phyloP scores from a whole-genome alignment of 2,329 filamentous ascomycete species.

The Byssochlamys sp. region DNA sequence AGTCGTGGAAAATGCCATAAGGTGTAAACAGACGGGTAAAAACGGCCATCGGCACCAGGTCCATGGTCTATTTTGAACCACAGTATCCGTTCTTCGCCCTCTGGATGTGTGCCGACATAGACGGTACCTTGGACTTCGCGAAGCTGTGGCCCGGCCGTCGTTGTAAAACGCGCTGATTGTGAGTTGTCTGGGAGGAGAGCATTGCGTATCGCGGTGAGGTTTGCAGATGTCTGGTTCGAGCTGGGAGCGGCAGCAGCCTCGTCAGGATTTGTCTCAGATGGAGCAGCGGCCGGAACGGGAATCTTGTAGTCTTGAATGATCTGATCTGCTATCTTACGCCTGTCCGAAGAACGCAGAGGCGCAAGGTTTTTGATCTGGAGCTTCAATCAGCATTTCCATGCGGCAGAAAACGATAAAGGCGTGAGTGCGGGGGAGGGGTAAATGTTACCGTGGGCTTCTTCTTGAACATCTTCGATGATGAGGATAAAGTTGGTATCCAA shows the following conservation, averaged over 20 bases:
- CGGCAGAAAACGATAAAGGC: constrained; percentile 3
- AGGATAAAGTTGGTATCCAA: neutral
- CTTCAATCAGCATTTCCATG: constrained; percentile 5
- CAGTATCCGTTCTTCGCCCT: constrained; percentile 49
- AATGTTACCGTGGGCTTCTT: constrained; percentile 49
- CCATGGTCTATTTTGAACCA: constrained; percentile 56
- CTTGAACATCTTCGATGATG: constrained; percentile 46
- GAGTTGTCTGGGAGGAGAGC: constrained; percentile 55
- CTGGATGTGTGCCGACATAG: constrained; percentile 52
- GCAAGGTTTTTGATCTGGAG: constrained; percentile 55
- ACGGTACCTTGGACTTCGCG: constrained; percentile 54
- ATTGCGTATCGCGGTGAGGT: constrained; percentile 44
- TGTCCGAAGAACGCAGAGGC: constrained; percentile 57
- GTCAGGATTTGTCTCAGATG: constrained; percentile 19
- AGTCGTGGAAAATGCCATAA: constrained; percentile 55
- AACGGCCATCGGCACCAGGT: constrained; percentile 29
- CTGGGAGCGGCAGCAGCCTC: constrained; percentile 28
- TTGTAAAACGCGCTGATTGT: constrained; percentile 55
- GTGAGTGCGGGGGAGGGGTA: constrained; percentile 17
- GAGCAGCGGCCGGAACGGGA: constrained; percentile 31
- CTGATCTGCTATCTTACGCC: constrained; percentile 56
- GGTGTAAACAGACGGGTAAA: constrained; percentile 51
- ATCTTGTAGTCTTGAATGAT: constrained; percentile 56
- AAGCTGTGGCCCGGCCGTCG: constrained; percentile 53
- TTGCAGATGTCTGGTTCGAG: constrained; percentile 38